Conservation (phyloP, 2,329 filamentous ascomycete genomes). For the Diaporthe aspalathi region DNA sequence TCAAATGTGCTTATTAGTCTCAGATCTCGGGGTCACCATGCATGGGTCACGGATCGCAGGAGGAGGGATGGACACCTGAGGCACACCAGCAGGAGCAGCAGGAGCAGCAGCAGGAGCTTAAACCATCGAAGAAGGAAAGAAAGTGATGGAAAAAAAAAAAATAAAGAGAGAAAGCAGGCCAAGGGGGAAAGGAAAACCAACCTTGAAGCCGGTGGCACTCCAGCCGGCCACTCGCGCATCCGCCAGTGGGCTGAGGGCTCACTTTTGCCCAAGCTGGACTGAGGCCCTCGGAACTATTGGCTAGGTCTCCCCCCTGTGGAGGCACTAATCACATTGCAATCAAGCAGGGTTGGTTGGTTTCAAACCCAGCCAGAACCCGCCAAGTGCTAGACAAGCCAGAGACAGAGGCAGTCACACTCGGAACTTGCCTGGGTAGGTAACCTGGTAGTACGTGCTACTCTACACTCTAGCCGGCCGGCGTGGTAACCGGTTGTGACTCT, state of each 20-base stretch:
- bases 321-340: slow-evolving; percentile 24
- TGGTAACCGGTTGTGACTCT: slow-evolving; percentile 5
- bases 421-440: not conserved
- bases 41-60: not conserved
- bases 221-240: not conserved
- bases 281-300: not conserved
- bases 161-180: too few relatives aligned
- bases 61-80: not conserved
- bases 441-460: not conserved
- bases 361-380: slow-evolving; percentile 3
- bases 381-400: slow-evolving; percentile 4
- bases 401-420: slow-evolving; percentile 12
- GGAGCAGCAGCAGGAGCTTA: not conserved
- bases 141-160: too few relatives aligned
- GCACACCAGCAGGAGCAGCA: slow-evolving; percentile 6
- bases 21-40: not conserved
- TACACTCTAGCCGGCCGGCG: too few relatives aligned
- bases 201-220: slow-evolving; percentile 13
- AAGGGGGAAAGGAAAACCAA: not conserved
- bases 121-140: not conserved
- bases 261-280: slow-evolving; percentile 17
- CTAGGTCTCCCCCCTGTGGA: slow-evolving; percentile 13
- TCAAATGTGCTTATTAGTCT: too few relatives aligned
- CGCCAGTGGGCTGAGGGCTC: slow-evolving; percentile 2
- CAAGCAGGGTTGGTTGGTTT: slow-evolving; percentile 17